Percentiles rank a stretch among this genome's conserved stretches.
phyloP scores from a whole-genome alignment of 768 basidiomycete species.

The Boletus coccyginus region DNA sequence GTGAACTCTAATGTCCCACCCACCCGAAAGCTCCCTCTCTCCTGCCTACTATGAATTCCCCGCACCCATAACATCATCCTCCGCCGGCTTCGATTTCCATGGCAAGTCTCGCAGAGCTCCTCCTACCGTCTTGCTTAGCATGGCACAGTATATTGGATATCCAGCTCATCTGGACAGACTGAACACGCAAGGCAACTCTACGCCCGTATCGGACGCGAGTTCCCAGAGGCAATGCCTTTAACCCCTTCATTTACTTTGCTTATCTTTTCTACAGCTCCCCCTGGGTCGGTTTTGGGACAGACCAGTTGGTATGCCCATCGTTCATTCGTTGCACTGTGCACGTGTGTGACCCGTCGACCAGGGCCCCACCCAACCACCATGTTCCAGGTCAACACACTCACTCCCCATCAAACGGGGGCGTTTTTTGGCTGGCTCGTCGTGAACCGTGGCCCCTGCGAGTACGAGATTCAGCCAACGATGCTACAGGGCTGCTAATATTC shows the following conservation, averaged over 20 bases:
- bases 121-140: not conserved
- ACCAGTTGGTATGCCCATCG: conserved; percentile 49
- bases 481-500: not conserved
- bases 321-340: not conserved
- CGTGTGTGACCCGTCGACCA: conserved; percentile 3
- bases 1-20: too few species aligned
- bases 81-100: conserved; percentile 73
- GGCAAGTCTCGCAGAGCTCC: conserved; percentile 36
- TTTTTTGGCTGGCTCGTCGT: conserved; percentile 68
- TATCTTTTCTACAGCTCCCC: conserved; percentile 42
- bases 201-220: conserved; percentile 58
- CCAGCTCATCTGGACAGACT: conserved; percentile 38
- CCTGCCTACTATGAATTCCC: conserved; percentile 54
- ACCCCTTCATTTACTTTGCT: not conserved
- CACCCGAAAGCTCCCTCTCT: conserved; percentile 34
- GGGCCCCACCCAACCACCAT: conserved; percentile 72
- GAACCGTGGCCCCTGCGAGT: conserved; percentile 72
- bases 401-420: conserved; percentile 65
- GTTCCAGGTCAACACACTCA: conserved; percentile 71
- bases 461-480: conserved; percentile 26
- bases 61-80: conserved; percentile 47
- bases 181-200: conserved; percentile 55
- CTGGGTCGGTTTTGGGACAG: conserved; percentile 62
- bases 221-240: conserved; percentile 54
- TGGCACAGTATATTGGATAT: conserved; percentile 60